Percentiles rank a stretch among this genome's conserved stretches.
Conservation (phyloP, 106 monocot genomes). For the Agapanthus africanus region DNA sequence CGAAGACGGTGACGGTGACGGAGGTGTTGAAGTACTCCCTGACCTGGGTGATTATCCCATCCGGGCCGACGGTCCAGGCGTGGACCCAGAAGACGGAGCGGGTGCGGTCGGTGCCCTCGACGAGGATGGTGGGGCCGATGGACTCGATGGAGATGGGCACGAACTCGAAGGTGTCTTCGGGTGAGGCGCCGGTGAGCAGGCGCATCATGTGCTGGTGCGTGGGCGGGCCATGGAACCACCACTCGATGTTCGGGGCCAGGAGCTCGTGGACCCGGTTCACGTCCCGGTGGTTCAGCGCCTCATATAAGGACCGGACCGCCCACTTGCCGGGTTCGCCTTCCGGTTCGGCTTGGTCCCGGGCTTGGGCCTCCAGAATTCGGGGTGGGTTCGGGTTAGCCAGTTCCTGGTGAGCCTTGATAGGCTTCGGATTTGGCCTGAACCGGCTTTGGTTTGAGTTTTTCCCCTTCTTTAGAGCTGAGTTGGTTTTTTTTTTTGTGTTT, state of each 20-base stretch:
- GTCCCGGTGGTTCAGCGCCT: slow-evolving; percentile 30
- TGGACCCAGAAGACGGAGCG: slow-evolving; percentile 39
- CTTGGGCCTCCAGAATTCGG: slow-evolving; percentile 5
- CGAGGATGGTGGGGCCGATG: slow-evolving; percentile 39
- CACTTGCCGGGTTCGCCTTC: slow-evolving; percentile 17
- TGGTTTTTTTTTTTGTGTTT: too few species aligned
- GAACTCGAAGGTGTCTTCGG: slow-evolving; percentile 19
- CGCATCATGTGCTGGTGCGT: slow-evolving; percentile 47
- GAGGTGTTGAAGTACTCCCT: slow-evolving; percentile 49
- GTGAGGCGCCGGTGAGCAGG: slow-evolving; percentile 21
- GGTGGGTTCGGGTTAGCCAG: slow-evolving; percentile 5
- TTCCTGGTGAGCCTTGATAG: slow-evolving; percentile 10
- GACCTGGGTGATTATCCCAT: slow-evolving; percentile 30
- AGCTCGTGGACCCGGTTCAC: slow-evolving; percentile 23
- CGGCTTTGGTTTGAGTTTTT: too few species aligned
- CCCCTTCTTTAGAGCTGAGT: too few species aligned
- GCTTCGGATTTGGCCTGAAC: too few species aligned
- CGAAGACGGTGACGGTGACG: slow-evolving; percentile 43
- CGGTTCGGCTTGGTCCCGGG: neutral
- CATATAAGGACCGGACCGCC: slow-evolving; percentile 20
- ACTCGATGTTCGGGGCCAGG: slow-evolving; percentile 38
- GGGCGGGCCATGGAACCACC: slow-evolving; percentile 56
- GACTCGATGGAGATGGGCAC: slow-evolving; percentile 20
- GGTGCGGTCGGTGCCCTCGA: slow-evolving; percentile 25
- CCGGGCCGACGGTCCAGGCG: slow-evolving; percentile 28